A percentile compares a stretch with the other conserved stretches of the same genome.
Evolutionary conservation across 1,284 basidiomycete genomes (phyloP).

Genomic region (Puccinia polysora): DNA sequence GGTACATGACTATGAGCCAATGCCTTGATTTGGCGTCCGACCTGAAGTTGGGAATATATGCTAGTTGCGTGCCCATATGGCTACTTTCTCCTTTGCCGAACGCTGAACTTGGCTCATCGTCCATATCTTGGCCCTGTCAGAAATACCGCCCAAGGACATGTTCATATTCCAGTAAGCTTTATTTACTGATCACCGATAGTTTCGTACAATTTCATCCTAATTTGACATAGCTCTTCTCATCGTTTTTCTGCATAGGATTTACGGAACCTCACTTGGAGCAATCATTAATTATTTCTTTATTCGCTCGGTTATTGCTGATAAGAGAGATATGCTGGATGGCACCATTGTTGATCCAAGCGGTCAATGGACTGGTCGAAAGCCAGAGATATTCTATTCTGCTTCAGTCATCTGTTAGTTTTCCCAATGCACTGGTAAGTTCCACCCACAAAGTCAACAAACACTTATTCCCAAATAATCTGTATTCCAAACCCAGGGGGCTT

Average conservation of each 20-base stretch:
- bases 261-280: constrained; percentile 38
- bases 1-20: constrained; percentile 44
- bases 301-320: constrained; percentile 40
- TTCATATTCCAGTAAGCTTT: constrained; percentile 32
- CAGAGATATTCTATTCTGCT: constrained; percentile 43
- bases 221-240: neutral
- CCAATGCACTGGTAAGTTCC: neutral
- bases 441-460: neutral
- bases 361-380: constrained; percentile 44
- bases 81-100: neutral
- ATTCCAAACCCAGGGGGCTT: constrained; percentile 20
- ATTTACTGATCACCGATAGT: neutral
- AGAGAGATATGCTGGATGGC: constrained; percentile 38
- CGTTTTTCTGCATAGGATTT: neutral
- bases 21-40: constrained; percentile 41
- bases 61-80: constrained; percentile 24
- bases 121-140: neutral
- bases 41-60: constrained; percentile 43
- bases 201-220: neutral
- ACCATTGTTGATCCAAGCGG: constrained; percentile 41
- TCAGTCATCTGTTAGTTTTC: constrained; percentile 32
- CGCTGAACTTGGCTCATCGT: neutral
- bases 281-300: constrained; percentile 43
- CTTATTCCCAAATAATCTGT: neutral
- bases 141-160: constrained; percentile 43